Base-by-base conservation (phyloP, 768 basidiomycete genomes). In the Suillus cothurnatus region DNA sequence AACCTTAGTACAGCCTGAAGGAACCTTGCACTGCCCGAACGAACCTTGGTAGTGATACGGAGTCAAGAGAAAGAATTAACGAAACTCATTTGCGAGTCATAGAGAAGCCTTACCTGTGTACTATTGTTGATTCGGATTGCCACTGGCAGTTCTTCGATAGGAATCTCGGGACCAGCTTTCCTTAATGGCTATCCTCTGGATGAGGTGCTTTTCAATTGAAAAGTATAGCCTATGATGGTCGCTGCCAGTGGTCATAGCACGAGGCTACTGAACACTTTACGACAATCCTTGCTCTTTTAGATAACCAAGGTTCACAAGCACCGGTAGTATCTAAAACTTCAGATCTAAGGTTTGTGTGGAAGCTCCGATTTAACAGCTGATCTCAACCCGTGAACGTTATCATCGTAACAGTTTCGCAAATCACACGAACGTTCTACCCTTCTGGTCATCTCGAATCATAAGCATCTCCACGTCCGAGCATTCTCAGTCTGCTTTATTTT, bases 361-460 rank as follows among this genome's bases (percentile, higher is more conserved):
- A 76, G 74, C 76, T 73, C 73, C 74, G 75, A 76, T 76, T 74
- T 57, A 56, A 43, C 28, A 47, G 66, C 47, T 71, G 69, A 75
- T 74, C 75, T 57, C 32, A 62, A 36, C n/a, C 53, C 57, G 57
- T 39, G 57, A 58, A 58, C 23, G 19, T 53, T 38, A 57, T 53
- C 43, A 38, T 52, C 49, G 23, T 50, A 23, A 50, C 49, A 26
- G 12, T 26, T 7, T 50, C 23, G 31, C 28, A 31, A 53, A 23
- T 56, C 36, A 34, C 61, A 61, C 61, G 28, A 38, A 62, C n/a
- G 47, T 38, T 58, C 32, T 15, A 36, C 34, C 56, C 31, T 52
- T 56, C 32, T n/a, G 23, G 26, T 26, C n/a, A 26, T 50, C 43
- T 61, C 67, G 64, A 73, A 72, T 72, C n/a, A n/a, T n/a, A n/a